Evolutionary conservation across 345 rosid species (phyloP).

Genomic region (Eucalyptus regnans): DNA sequence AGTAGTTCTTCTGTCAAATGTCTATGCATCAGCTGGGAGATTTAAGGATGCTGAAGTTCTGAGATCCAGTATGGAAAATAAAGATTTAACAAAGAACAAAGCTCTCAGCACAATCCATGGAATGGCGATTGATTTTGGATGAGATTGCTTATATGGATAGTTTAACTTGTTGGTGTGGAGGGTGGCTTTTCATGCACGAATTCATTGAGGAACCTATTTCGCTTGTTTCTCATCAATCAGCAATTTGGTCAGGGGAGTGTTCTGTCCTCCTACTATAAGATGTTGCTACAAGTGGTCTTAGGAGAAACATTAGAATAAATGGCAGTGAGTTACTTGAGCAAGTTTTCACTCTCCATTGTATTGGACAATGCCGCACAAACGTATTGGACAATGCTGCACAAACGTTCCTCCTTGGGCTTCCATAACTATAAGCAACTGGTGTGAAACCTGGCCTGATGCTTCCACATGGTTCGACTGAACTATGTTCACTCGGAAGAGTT

Average conservation of each 20-base stretch:
- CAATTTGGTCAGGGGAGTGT: background rate
- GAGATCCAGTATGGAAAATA: constrained; percentile 14
- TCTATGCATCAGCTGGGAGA: constrained; percentile 33
- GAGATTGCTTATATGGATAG: background rate
- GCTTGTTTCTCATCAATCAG: background rate
- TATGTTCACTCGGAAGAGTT: background rate
- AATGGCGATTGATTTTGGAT: constrained; percentile 2
- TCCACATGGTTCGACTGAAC: background rate
- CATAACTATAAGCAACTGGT: background rate
- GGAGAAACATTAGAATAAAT: background rate
- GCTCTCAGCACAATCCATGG: constrained; percentile 17
- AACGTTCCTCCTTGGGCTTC: background rate
- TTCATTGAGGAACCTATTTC: background rate
- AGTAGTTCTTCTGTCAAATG: constrained; percentile 26
- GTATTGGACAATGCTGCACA: background rate
- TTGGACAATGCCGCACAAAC: background rate
- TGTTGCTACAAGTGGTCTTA: background rate
- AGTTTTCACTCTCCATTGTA: background rate
- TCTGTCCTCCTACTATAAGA: background rate
- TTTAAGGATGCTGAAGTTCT: constrained; percentile 34
- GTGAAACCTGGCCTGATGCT: background rate
- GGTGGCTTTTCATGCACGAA: background rate
- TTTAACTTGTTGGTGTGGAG: background rate
- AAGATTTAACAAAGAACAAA: constrained; percentile 15
- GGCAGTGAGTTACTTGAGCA: background rate